Base-by-base conservation (phyloP, 140 eudicot species). In the Oenanthe javanica region DNA sequence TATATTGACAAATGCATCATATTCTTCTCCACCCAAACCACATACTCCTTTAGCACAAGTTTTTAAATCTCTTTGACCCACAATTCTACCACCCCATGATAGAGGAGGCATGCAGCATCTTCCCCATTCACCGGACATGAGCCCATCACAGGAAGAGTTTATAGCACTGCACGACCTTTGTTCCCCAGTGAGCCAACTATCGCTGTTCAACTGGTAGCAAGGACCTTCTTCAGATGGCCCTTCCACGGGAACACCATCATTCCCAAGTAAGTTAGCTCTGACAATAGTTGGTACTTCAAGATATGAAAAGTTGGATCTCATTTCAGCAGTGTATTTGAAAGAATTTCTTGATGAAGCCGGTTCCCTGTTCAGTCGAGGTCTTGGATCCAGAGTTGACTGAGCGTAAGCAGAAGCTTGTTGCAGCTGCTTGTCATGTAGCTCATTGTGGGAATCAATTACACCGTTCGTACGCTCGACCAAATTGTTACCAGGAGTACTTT, bases 31-130 rank as follows among this genome's bases (percentile, higher is more conserved):
- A 80, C 75, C 89, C 80, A 93, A 51, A 55, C 97, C 97, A 83
- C 85, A 85, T 45, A 89, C 82, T 80, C 89, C 92, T 77, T 86
- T 86, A 9, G 85, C 87, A 82, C 90, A 89, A 72, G 86, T 74
- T 77, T 93, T 95, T 18, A 82, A 86, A 81, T 90, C 93, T 84
- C 91, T 91, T 84, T 87, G 87, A 38, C 93, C 96, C 66, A 95
- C 98, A 81, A 82, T 82, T 87, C 98, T 88, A 47, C 99, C 99
- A 80, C 99, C 98, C 99, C 98, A 94, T 74, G 93, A 89, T 77
- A 92, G 75, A 75, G 89, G 85, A 64, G 92, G 88, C 88, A 91
- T 82, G 77, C 85, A 91, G 80, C 93, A 85, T 80, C 92, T 84
- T 77, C 91, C 94, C 97, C 97, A 96, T 84, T 91, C 99, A 90